A percentile compares a stretch with the other conserved stretches of the same genome.
These are phyloP conservation scores for Moricandia arvensis DNA, from an alignment of 345 rosid genomes.

Conservation along the genomic window DNA sequence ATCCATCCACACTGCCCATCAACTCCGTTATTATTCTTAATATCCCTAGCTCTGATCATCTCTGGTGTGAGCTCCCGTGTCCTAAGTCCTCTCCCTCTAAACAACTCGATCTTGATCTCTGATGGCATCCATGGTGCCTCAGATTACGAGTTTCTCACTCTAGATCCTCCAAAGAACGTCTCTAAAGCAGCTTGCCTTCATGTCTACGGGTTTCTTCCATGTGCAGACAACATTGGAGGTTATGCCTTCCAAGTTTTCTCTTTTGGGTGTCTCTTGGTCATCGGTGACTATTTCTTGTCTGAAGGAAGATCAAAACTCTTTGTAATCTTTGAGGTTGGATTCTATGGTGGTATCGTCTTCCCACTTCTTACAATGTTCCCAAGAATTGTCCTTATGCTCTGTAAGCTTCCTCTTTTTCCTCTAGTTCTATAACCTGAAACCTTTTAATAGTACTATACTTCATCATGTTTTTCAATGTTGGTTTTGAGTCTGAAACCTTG, in stretches of 20 bases:
- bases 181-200: slow-evolving; percentile 31
- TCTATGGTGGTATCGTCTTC: slow-evolving; percentile 38
- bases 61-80: slow-evolving; percentile 36
- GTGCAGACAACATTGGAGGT: slow-evolving; percentile 39
- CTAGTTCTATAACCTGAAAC: background rate
- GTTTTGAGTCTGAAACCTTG: background rate
- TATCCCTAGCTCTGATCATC: slow-evolving; percentile 3
- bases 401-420: slow-evolving; percentile 26
- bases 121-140: slow-evolving; percentile 26
- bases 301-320: slow-evolving; percentile 39
- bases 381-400: slow-evolving; percentile 32
- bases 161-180: slow-evolving; percentile 23
- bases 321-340: slow-evolving; percentile 33
- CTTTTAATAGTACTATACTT: background rate
- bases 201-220: slow-evolving; percentile 42
- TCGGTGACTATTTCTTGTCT: slow-evolving; percentile 39
- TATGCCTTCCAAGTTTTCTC: slow-evolving; percentile 37
- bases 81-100: slow-evolving; percentile 10
- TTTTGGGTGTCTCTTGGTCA: slow-evolving; percentile 36
- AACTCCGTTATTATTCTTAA: background rate
- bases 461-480: background rate
- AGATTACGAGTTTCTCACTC: slow-evolving; percentile 24
- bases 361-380: slow-evolving; percentile 41
- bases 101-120: slow-evolving; percentile 27
- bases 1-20: background rate